Evolutionary conservation across 306 rosid species (phyloP), one percentile per base, ranked within the genome.

Genomic region (Dalbergia cochinchinensis): DNA sequence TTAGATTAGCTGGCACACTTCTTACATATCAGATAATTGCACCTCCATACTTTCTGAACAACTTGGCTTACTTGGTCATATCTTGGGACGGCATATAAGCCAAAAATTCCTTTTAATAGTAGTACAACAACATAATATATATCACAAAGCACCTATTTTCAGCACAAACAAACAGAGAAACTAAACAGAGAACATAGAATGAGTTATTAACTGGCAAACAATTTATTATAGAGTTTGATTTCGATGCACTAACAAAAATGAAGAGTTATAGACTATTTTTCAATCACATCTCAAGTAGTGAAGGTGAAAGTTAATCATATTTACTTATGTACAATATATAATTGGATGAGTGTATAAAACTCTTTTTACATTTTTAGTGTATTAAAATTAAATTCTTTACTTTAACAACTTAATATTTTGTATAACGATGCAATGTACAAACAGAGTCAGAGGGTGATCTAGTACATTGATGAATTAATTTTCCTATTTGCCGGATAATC

Each of bases 61-160:
- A 59, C 39, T 60, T 69, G 53, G 45, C 37, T 81, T 81, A 78
- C 80, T 78, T 69, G 83, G 89, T 86, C 89, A 76, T 63, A 42
- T 59, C 79, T 78, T 71, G 11, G 88, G 89, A 68, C 88, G 89
- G 88, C 89, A 81, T 70, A 78, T 74, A 78, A 68, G 83, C 84
- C 88, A 85, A 78, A 78, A 75, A 51, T 9, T 54, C 26, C 66
- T n/a, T 12, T 67, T 34, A 57, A 64, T 5, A 44, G 62, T 22
- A 26, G 59, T 73, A 78, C 1, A 51, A 51, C 58, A 39, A 33
- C 2, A 51, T 13, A 4, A 15, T 39, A 80, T 34, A 14, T 37
- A 69, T 67, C 59, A 74, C 3, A 74, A 74, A 64, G 31, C 14
- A 37, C 41, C 71, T 63, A 69, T 12, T 58, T 67, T 42, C 69